Conservation (phyloP, 2,329 filamentous ascomycete species). For the Microdochium paspali region DNA sequence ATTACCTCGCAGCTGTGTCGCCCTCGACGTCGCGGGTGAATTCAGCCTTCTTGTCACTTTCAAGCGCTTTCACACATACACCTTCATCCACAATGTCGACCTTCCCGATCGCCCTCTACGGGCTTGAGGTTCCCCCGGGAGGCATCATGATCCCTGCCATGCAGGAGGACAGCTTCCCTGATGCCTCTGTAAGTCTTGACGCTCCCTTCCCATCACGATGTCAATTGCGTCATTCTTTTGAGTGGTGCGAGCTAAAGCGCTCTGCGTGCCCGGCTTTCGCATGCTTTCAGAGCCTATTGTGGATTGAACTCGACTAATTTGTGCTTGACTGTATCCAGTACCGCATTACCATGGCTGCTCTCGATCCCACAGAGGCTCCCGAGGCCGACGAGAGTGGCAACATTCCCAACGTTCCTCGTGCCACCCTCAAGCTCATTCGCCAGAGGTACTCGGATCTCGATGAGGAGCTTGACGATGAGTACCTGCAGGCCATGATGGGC, state of each 20-base stretch:
- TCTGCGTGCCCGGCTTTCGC: too few species aligned
- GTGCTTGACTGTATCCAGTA: constrained; percentile 47
- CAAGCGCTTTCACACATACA: constrained; percentile 5
- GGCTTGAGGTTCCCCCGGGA: constrained; percentile 81
- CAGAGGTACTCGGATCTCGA: constrained; percentile 49
- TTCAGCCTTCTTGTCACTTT: constrained; percentile 3
- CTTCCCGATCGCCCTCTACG: constrained; percentile 73
- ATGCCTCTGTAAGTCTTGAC: constrained; percentile 60
- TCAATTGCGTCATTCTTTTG: too few species aligned
- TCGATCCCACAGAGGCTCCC: constrained; percentile 76
- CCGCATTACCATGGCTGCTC: constrained; percentile 96
- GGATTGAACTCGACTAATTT: not conserved
- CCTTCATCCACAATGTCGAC: constrained; percentile 38
- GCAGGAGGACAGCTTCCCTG: constrained; percentile 54
- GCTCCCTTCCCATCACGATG: not conserved
- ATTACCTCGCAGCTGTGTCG: too few species aligned
- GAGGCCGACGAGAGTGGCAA: constrained; percentile 56
- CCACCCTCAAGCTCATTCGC: constrained; percentile 87
- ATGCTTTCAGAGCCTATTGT: not conserved
- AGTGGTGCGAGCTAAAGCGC: too few species aligned
- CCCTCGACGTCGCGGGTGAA: not conserved
- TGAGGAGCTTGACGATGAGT: constrained; percentile 59
- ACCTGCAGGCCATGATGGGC: constrained; percentile 45
- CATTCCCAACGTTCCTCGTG: constrained; percentile 55
- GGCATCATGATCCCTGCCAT: constrained; percentile 73